Conservation (phyloP, 78 protist genomes). For the Dictyostelium citrinum region DNA sequence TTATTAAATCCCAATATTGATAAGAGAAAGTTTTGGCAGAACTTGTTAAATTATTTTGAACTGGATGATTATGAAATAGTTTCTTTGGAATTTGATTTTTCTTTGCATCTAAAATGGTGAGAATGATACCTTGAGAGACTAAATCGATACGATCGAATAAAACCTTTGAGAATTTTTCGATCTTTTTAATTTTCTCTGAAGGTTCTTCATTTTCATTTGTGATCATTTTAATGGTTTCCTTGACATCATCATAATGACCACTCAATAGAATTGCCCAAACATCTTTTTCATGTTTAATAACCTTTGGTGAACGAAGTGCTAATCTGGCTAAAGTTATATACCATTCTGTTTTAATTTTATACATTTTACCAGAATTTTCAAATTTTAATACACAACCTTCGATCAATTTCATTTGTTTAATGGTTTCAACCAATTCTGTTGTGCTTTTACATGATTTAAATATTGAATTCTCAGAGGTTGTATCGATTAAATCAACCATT, state of each 20-base stretch:
- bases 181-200: background rate
- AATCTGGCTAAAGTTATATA: background rate
- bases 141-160: conserved; percentile 9
- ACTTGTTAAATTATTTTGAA: background rate
- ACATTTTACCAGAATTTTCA: conserved; percentile 27
- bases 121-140: background rate
- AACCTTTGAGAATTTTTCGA: conserved; percentile 7
- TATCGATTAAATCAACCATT: background rate
- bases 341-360: conserved; percentile 46
- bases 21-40: background rate
- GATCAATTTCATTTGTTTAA: background rate
- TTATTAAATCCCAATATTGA: conserved; percentile 7
- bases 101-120: background rate
- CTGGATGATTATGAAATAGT: background rate
- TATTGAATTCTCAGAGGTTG: background rate
- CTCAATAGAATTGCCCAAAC: conserved; percentile 21
- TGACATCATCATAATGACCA: conserved; percentile 19
- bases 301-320: background rate
- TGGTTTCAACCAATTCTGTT: background rate
- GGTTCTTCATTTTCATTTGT: background rate
- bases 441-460: background rate
- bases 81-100: background rate
- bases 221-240: background rate
- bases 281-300: conserved; percentile 28
- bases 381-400: conserved; percentile 43